A percentile compares a stretch with the other conserved stretches of the same genome.
These are phyloP conservation scores for Salix dunnii DNA, from an alignment of 345 rosid species.

Conservation along the genomic window DNA sequence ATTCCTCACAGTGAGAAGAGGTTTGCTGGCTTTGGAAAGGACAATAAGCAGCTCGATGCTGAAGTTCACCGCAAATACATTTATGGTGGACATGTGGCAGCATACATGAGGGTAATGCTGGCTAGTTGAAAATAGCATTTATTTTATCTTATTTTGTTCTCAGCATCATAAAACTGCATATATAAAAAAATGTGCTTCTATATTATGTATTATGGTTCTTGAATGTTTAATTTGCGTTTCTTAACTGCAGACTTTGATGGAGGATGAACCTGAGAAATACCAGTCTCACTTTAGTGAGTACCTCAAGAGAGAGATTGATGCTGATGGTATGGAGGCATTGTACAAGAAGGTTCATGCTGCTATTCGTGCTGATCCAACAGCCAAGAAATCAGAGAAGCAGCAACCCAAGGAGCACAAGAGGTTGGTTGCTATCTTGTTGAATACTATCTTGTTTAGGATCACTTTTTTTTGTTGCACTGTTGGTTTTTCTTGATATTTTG, in stretches of 20 bases:
- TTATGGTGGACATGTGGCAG: constrained; percentile 72
- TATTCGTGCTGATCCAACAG: constrained; percentile 64
- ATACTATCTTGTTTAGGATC: neutral
- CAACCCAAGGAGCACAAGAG: constrained; percentile 63
- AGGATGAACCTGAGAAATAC: constrained; percentile 77
- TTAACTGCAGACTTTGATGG: constrained; percentile 43
- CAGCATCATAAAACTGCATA: neutral
- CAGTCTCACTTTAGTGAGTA: constrained; percentile 62
- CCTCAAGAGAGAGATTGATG: constrained; percentile 53
- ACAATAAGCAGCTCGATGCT: constrained; percentile 69
- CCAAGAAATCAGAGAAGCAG: constrained; percentile 45
- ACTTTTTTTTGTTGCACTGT: neutral
- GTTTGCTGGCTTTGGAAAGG: constrained; percentile 76
- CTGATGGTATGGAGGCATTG: constrained; percentile 51
- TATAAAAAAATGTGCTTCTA: neutral
- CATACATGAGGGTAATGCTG: constrained; percentile 64
- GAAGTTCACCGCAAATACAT: constrained; percentile 81
- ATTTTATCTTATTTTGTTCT: neutral
- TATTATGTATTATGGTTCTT: neutral
- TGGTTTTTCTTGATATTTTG: neutral
- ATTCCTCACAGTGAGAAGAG: constrained; percentile 86
- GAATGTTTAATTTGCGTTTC: neutral
- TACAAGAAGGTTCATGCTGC: constrained; percentile 79
- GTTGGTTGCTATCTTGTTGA: constrained; percentile 24
- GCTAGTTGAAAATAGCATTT: neutral